Evolutionary conservation across 805 yeast genomes (phyloP).

Genomic region (Cyberlindnera japonica): DNA sequence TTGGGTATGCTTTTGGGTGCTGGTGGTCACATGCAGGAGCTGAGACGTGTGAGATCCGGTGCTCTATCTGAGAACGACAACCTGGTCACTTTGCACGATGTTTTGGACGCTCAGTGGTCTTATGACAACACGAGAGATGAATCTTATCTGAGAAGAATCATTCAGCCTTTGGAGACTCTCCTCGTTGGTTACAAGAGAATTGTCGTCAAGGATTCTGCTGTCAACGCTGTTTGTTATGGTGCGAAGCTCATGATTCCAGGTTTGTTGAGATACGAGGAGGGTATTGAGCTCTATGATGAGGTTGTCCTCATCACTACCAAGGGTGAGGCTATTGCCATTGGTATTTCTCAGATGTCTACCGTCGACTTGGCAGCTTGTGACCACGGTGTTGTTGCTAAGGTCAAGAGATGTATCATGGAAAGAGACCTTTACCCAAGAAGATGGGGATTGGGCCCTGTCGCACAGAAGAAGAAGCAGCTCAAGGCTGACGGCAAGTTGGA

Average conservation of each 20-base stretch:
- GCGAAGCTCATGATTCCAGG: slow-evolving; percentile 99
- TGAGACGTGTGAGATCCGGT: slow-evolving; percentile 98
- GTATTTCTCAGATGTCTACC: slow-evolving; percentile 98
- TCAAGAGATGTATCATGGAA: slow-evolving; percentile 99
- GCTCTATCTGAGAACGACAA: slow-evolving; percentile 88
- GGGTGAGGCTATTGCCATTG: slow-evolving; percentile 99
- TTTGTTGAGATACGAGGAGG: slow-evolving; percentile 93
- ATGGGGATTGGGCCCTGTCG: slow-evolving; percentile 99
- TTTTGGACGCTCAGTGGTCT: slow-evolving; percentile 96
- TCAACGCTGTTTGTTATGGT: slow-evolving; percentile 97
- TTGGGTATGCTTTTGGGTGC: slow-evolving; percentile 97
- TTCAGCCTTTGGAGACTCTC: slow-evolving; percentile 92
- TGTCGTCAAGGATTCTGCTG: slow-evolving; percentile 93
- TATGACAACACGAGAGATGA: slow-evolving; percentile 98
- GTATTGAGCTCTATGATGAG: slow-evolving; percentile 95
- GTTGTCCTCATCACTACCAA: slow-evolving; percentile 97
- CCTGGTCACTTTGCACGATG: slow-evolving; percentile 94
- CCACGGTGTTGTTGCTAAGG: slow-evolving; percentile 98
- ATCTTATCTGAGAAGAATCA: slow-evolving; percentile 87
- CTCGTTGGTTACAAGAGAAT: slow-evolving; percentile 94
- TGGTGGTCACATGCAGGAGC: slow-evolving; percentile 99
- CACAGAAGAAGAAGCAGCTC: slow-evolving; percentile 97
- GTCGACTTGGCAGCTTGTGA: slow-evolving; percentile 95
- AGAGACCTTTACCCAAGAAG: slow-evolving; percentile 98
- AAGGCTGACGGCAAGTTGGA: slow-evolving; percentile 97